These are phyloP conservation scores for Ophiostoma populinum DNA, from an alignment of 2,329 filamentous ascomycete genomes.

Conservation along the genomic window DNA sequence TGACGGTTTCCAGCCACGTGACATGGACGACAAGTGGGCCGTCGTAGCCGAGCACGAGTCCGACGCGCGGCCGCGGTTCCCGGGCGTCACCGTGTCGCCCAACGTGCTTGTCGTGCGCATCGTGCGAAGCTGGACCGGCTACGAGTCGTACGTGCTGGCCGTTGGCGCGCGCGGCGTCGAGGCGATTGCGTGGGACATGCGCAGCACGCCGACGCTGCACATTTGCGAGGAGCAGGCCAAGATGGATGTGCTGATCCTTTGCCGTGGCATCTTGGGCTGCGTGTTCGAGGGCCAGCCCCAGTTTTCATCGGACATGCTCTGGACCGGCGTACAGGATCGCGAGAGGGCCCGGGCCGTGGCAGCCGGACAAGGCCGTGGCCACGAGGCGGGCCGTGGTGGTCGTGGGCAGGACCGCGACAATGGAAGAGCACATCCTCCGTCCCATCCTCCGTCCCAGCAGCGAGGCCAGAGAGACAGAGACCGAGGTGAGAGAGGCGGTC, in stretches of 20 bases:
- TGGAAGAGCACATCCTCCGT: too few relatives aligned
- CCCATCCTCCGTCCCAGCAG: too few relatives aligned
- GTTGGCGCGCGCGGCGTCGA: neutral
- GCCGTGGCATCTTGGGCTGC: neutral
- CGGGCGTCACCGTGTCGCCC: neutral
- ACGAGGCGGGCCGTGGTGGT: too few relatives aligned
- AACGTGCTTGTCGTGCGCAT: conserved; percentile 1
- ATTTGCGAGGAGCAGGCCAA: conserved; percentile 3
- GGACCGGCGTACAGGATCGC: neutral
- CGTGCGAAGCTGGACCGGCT: neutral
- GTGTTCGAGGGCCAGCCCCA: neutral
- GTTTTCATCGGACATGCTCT: neutral
- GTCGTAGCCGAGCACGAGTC: neutral
- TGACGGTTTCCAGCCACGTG: neutral
- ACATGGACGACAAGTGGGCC: conserved; percentile 1
- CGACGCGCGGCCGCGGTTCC: neutral
- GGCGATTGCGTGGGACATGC: conserved; percentile 4
- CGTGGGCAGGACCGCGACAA: too few relatives aligned
- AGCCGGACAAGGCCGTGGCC: too few relatives aligned
- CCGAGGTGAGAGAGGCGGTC: too few relatives aligned
- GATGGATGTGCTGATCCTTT: neutral
- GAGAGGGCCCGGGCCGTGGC: too few relatives aligned
- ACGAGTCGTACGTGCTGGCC: neutral
- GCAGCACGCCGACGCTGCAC: neutral
- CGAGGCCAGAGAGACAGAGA: too few relatives aligned